Evolutionary conservation across 257 asterid genomes (phyloP), one percentile per base, ranked within the genome.

Genomic region (Petunia secreta): DNA sequence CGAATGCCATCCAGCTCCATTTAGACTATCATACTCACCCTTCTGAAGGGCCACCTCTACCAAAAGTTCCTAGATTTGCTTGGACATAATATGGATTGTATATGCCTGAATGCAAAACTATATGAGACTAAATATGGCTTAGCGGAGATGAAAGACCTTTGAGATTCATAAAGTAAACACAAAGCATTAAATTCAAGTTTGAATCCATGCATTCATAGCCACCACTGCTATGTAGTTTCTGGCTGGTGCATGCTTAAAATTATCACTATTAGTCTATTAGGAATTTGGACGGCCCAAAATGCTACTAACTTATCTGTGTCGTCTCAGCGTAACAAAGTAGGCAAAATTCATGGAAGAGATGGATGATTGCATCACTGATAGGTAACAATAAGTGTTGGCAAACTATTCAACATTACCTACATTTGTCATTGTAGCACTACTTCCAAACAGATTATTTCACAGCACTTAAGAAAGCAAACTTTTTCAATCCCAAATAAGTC

Each of bases 21-120:
- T 71, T 13, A 71, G 34, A 34, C 60, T 46, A 48, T 71, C 62
- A 48, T 25, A 34, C 13, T 25, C 34, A 5, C 10, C 41, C 77
- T 50, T 71, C 5, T 48, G 77, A 48, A 48, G 60, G 60, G 11
- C 77, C 77, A 48, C 34, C 77, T 71, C 34, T 71, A 43, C 60
- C 1, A 0, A 41, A 71, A 48, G 44, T 48, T 71, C 77, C 60
- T 48, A 71, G 77, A 71, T 71, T 50, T 71, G 44, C 62, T 48
- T 11, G 60, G 77, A 46, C 77, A 71, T 69, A 46, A 25, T 16
- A 48, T 48, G 16, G 77, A 71, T 71, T 50, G 43, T 48, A 34
- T 50, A 71, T 71, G 60, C 44, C 11, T 60, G 0, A 71, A 10
- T 3, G 44, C 77, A 9, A 71, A 71, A 5, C 60, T 69, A 48